phyloP scores from a whole-genome alignment of 768 basidiomycete genomes.

The Suillus paluster region DNA sequence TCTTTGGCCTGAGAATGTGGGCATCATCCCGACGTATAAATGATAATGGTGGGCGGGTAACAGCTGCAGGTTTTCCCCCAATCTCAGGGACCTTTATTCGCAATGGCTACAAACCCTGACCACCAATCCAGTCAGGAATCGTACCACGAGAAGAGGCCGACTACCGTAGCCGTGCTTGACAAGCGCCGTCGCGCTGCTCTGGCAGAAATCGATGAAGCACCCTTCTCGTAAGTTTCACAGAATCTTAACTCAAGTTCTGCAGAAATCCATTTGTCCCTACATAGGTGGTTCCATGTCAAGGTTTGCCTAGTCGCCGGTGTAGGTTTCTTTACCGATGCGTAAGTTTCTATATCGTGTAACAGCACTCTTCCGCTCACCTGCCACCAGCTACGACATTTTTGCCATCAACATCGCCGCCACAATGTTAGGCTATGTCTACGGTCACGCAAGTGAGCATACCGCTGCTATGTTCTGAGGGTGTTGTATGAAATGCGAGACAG shows the following conservation, averaged over 20 bases:
- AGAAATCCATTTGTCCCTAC: constrained; percentile 6
- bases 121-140: constrained; percentile 35
- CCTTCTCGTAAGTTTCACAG: constrained; percentile 66
- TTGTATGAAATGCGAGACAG: constrained; percentile 12
- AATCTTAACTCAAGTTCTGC: neutral
- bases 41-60: neutral
- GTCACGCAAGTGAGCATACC: constrained; percentile 26
- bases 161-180: constrained; percentile 52
- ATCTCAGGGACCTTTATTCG: neutral
- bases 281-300: constrained; percentile 90
- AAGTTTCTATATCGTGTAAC: constrained; percentile 23
- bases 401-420: constrained; percentile 84
- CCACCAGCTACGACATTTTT: constrained; percentile 73
- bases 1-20: neutral
- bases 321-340: constrained; percentile 92
- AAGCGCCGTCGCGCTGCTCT: constrained; percentile 81
- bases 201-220: constrained; percentile 85
- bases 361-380: neutral
- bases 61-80: neutral
- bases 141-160: constrained; percentile 28
- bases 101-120: constrained; percentile 27
- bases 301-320: constrained; percentile 72
- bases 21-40: neutral
- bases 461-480: no score
- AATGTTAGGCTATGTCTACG: constrained; percentile 87